Evolutionary conservation across 208 protist species (phyloP).

Genomic region (Wallacemonas collosoma): DNA sequence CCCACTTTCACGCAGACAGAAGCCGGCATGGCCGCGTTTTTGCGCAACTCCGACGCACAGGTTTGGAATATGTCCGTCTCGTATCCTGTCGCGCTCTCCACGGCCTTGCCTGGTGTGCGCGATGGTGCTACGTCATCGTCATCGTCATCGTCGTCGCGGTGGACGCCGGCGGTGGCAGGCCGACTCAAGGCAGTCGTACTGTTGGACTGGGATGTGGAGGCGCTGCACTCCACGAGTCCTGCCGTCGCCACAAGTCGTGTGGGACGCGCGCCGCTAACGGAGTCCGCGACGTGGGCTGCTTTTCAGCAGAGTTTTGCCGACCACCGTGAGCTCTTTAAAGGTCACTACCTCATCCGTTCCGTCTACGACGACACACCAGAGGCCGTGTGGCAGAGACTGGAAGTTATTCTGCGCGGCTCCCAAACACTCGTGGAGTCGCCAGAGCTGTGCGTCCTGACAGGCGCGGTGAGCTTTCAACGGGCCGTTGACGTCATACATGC

Average conservation of each 20-base stretch:
- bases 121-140: not conserved
- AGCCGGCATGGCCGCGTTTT: conserved; percentile 25
- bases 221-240: conserved; percentile 18
- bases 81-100: conserved; percentile 38
- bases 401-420: not conserved
- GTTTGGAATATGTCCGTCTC: conserved; percentile 59
- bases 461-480: conserved; percentile 19
- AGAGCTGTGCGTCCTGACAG: conserved; percentile 10
- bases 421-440: not conserved
- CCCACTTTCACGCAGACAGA: conserved; percentile 20
- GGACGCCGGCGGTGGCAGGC: conserved; percentile 43
- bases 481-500: conserved; percentile 3
- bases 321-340: conserved; percentile 20
- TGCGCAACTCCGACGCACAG: conserved; percentile 49
- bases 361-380: conserved; percentile 16
- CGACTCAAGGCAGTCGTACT: conserved; percentile 52
- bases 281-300: not conserved
- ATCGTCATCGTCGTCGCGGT: conserved; percentile 11
- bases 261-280: conserved; percentile 11
- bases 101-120: conserved; percentile 25
- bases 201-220: conserved; percentile 58
- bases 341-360: conserved; percentile 18
- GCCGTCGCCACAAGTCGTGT: not conserved
- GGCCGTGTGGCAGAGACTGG: conserved; percentile 3
- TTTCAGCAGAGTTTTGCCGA: conserved; percentile 9